Conservation (phyloP, 1,139 yeast genomes). For the Casaregolazyma lundiana region DNA sequence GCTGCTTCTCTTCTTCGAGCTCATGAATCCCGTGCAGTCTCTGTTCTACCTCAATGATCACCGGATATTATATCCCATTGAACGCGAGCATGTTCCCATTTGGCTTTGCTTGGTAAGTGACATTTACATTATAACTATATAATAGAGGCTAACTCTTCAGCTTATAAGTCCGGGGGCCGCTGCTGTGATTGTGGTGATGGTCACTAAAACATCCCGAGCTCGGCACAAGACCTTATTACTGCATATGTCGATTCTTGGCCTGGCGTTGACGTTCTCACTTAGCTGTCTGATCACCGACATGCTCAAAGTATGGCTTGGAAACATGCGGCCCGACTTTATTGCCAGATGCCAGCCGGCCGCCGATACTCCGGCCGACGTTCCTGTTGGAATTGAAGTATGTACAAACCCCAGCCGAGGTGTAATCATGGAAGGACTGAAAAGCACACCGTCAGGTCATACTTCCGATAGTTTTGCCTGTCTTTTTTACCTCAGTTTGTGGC, state of each 20-base stretch:
- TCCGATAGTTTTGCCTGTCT: slow-evolving; percentile 65
- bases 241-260: slow-evolving; percentile 43
- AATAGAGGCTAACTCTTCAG: not conserved
- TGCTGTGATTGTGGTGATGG: slow-evolving; percentile 26
- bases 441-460: slow-evolving; percentile 82
- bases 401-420: slow-evolving; percentile 36
- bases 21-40: slow-evolving; percentile 29
- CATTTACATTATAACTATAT: not conserved
- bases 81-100: slow-evolving; percentile 45
- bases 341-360: slow-evolving; percentile 59
- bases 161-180: slow-evolving; percentile 4
- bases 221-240: slow-evolving; percentile 27
- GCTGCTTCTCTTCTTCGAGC: slow-evolving; percentile 23
- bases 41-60: slow-evolving; percentile 32
- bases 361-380: slow-evolving; percentile 35
- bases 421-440: slow-evolving; percentile 64
- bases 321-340: slow-evolving; percentile 76
- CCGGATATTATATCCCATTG: slow-evolving; percentile 49
- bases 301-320: slow-evolving; percentile 69
- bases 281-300: slow-evolving; percentile 50
- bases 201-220: slow-evolving; percentile 22
- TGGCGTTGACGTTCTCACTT: slow-evolving; percentile 39
- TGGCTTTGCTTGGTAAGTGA: slow-evolving; percentile 32
- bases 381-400: slow-evolving; percentile 52
- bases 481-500: slow-evolving; percentile 59